phyloP scores from a whole-genome alignment of 176 grass and related monocot species.

The Aegilops longissima region DNA sequence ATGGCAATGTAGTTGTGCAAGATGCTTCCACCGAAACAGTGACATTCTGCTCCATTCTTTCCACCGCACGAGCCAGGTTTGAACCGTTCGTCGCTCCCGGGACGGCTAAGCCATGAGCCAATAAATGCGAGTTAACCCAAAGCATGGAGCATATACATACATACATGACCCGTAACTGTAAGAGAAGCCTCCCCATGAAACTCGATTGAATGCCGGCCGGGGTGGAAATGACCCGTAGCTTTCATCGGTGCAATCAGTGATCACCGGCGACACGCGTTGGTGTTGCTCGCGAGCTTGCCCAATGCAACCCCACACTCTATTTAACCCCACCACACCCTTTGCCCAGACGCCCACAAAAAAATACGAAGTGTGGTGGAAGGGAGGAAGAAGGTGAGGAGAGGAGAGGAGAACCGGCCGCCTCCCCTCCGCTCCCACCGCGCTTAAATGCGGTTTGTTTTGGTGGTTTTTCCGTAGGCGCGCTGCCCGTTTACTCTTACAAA shows the following conservation, averaged over 20 bases:
- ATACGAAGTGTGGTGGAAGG: background rate
- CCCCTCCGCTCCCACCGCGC: slow-evolving; percentile 32
- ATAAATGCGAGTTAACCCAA: background rate
- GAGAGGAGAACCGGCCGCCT: slow-evolving; percentile 33
- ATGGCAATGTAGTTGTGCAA: background rate
- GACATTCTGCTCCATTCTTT: background rate
- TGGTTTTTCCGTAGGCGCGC: background rate
- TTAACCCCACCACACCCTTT: slow-evolving; percentile 39
- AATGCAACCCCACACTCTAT: slow-evolving; percentile 20
- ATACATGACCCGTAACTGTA: background rate
- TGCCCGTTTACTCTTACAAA: slow-evolving; percentile 40
- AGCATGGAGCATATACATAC: background rate
- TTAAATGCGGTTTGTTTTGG: slow-evolving; percentile 39
- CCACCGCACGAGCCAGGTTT: background rate
- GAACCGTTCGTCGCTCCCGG: background rate
- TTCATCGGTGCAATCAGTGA: background rate
- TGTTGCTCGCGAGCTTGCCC: background rate
- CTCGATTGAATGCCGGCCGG: background rate
- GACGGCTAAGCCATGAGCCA: background rate
- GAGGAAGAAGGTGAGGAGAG: too few relatives aligned
- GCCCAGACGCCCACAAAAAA: background rate
- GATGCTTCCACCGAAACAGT: background rate
- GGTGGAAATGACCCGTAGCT: background rate
- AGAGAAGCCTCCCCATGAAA: background rate
- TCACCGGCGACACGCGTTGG: background rate